These are phyloP conservation scores for Rhizopogon vulgaris DNA, from an alignment of 768 basidiomycete genomes.

Conservation along the genomic window DNA sequence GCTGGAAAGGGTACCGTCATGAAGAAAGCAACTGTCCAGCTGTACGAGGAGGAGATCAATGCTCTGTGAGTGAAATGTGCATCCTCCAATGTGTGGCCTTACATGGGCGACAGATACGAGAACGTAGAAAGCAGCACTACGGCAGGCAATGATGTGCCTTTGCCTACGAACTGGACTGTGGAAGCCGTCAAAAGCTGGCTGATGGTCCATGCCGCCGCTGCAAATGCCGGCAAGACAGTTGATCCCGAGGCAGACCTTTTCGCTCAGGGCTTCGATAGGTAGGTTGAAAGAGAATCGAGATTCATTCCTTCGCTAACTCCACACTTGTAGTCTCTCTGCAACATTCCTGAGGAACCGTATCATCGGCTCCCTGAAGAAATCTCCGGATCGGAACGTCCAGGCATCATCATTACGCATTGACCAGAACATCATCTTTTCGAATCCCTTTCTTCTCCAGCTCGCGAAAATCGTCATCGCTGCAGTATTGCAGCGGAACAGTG, in stretches of 20 bases:
- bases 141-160: constrained; percentile 11
- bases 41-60: constrained; percentile 44
- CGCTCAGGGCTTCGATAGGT: constrained; percentile 34
- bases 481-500: neutral
- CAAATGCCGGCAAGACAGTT: constrained; percentile 3
- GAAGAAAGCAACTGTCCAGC: constrained; percentile 31
- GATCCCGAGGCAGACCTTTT: constrained; percentile 21
- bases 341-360: neutral
- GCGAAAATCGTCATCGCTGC: neutral
- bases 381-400: neutral
- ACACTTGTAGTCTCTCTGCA: neutral
- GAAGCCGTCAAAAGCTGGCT: constrained; percentile 21
- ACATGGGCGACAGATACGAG: constrained; percentile 20
- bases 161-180: constrained; percentile 19
- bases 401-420: neutral
- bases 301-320: no score
- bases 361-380: no score
- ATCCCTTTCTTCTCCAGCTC: neutral
- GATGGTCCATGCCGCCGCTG: constrained; percentile 13
- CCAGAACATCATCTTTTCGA: neutral
- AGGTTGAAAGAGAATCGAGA: neutral
- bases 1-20: constrained; percentile 42
- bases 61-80: constrained; percentile 26
- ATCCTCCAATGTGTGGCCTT: neutral
- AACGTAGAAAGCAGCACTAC: constrained; percentile 22